These are phyloP conservation scores for Bipolaris gigantea DNA, from an alignment of 2,329 filamentous ascomycete genomes.

Conservation along the genomic window DNA sequence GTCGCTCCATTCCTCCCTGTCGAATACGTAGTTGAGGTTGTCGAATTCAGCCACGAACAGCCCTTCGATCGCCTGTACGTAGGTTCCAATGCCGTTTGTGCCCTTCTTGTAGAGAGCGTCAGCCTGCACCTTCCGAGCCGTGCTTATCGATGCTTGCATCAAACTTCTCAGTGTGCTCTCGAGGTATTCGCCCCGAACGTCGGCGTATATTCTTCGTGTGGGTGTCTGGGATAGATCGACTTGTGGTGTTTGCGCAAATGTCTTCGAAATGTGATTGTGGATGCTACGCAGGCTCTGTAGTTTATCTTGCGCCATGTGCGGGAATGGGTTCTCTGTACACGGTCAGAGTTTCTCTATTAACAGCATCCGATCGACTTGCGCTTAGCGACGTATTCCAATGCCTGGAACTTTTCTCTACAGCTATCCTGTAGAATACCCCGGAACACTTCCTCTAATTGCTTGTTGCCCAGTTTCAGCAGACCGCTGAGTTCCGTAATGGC, in stretches of 20 bases:
- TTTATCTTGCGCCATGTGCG: constrained; percentile 74
- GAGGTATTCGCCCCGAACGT: constrained; percentile 86
- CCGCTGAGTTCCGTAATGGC: constrained; percentile 78
- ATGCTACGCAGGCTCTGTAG: constrained; percentile 77
- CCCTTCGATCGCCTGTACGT: constrained; percentile 83
- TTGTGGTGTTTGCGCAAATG: constrained; percentile 54
- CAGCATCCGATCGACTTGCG: constrained; percentile 51
- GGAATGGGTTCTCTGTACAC: constrained; percentile 67
- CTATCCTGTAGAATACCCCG: constrained; percentile 77
- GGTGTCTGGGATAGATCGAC: constrained; percentile 61
- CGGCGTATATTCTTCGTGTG: constrained; percentile 80
- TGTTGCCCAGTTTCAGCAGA: constrained; percentile 76
- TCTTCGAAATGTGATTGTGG: constrained; percentile 72
- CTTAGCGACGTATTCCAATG: constrained; percentile 90
- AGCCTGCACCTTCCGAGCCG: constrained; percentile 69
- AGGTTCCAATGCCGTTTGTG: constrained; percentile 88
- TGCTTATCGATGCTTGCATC: constrained; percentile 79
- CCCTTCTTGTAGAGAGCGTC: constrained; percentile 85
- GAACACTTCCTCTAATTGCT: constrained; percentile 83
- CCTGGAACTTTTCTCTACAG: constrained; percentile 73
- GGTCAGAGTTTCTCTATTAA: constrained; percentile 13
- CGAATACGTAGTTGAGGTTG: constrained; percentile 85
- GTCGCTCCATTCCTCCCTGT: constrained; percentile 78
- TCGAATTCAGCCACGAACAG: constrained; percentile 88
- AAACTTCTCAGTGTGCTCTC: constrained; percentile 79